Percentiles rank a stretch among this genome's conserved stretches.
Conservation (phyloP, 768 basidiomycete species). For the Lentinula raphanica region DNA sequence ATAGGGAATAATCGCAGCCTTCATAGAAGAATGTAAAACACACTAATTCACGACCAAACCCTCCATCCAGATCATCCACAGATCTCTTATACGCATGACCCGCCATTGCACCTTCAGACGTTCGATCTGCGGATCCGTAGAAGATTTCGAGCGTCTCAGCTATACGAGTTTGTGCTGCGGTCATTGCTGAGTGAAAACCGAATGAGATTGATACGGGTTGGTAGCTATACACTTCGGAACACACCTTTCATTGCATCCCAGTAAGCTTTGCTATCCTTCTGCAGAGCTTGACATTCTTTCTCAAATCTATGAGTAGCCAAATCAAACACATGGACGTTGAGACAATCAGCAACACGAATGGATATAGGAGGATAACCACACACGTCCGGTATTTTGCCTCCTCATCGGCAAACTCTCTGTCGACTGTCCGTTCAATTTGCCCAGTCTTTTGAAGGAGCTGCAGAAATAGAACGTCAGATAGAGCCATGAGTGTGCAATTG, state of each 20-base stretch:
- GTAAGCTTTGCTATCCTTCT: slow-evolving; percentile 94
- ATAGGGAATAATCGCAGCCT: no score
- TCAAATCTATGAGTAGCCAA: slow-evolving; percentile 59
- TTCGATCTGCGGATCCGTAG: slow-evolving; percentile 79
- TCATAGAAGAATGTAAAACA: slow-evolving; percentile 20
- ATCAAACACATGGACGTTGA: slow-evolving; percentile 3
- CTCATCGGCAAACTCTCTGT: slow-evolving; percentile 89
- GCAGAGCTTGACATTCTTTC: slow-evolving; percentile 90
- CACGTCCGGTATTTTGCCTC: slow-evolving; percentile 88
- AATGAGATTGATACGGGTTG: no score
- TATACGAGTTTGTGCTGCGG: slow-evolving; percentile 84
- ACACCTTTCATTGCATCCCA: slow-evolving; percentile 90
- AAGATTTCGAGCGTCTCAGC: slow-evolving; percentile 93
- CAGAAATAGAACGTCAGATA: no score
- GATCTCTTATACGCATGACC: slow-evolving; percentile 94
- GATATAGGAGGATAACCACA: slow-evolving; percentile 26
- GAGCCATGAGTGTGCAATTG: slow-evolving; percentile 7
- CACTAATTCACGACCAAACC: slow-evolving; percentile 81
- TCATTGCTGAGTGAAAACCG: slow-evolving; percentile 68
- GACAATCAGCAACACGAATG: background rate
- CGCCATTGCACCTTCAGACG: slow-evolving; percentile 92
- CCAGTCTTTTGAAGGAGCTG: slow-evolving; percentile 97
- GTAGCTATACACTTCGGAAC: slow-evolving; percentile 20
- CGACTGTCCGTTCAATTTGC: slow-evolving; percentile 93
- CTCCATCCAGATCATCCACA: slow-evolving; percentile 87